Percentiles rank a stretch among this genome's conserved stretches.
phyloP scores from a whole-genome alignment of 768 basidiomycete genomes.

The Rhizopogon roseolus region DNA sequence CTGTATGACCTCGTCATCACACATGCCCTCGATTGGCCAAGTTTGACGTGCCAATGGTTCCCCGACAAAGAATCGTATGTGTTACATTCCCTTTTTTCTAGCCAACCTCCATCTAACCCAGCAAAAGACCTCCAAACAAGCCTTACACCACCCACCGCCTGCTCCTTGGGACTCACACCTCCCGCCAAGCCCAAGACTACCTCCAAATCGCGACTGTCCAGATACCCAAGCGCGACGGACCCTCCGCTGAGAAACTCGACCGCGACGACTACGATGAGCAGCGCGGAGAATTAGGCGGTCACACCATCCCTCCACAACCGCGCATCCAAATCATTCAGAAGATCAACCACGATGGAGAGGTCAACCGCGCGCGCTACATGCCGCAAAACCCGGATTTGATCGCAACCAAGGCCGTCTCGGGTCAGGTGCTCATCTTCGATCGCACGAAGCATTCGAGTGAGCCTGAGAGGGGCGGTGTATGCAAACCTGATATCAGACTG shows the following conservation, averaged over 20 bases:
- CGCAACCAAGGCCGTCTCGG: slow-evolving; percentile 89
- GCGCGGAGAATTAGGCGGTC: slow-evolving; percentile 90
- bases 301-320: slow-evolving; percentile 79
- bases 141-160: slow-evolving; percentile 94
- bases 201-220: slow-evolving; percentile 94
- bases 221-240: slow-evolving; percentile 77
- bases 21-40: slow-evolving; percentile 97
- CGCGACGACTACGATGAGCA: slow-evolving; percentile 85
- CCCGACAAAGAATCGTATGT: slow-evolving; percentile 92
- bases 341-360: slow-evolving; percentile 94
- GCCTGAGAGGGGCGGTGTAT: slow-evolving; percentile 78
- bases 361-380: slow-evolving; percentile 98
- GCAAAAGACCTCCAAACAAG: slow-evolving; percentile 73
- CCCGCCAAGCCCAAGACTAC: slow-evolving; percentile 89
- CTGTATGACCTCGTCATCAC: slow-evolving; percentile 97
- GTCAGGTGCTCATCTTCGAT: slow-evolving; percentile 94
- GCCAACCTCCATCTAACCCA: neutral
- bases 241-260: slow-evolving; percentile 73
- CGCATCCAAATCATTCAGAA: slow-evolving; percentile 87
- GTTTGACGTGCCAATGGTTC: slow-evolving; percentile 97
- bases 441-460: slow-evolving; percentile 95
- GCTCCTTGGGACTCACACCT: slow-evolving; percentile 96
- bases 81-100: neutral
- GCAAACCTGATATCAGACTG: slow-evolving; percentile 87
- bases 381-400: slow-evolving; percentile 97